phyloP scores from a whole-genome alignment of 148 eudicot species.

The Pharnaceum exiguum region DNA sequence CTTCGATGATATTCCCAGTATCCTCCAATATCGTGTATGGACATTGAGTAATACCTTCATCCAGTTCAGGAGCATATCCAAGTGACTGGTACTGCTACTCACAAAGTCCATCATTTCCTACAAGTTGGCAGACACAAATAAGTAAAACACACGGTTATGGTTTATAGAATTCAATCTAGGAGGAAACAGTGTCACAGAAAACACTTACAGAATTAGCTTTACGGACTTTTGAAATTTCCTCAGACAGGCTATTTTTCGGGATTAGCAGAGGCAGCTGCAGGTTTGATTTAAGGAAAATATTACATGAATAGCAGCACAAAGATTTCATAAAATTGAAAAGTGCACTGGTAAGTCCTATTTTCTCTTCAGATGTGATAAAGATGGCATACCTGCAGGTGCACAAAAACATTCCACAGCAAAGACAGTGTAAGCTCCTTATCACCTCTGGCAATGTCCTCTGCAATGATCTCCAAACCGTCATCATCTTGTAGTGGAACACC shows the following conservation, averaged over 20 bases:
- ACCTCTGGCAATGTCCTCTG: constrained; percentile 72
- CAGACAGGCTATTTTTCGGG: constrained; percentile 41
- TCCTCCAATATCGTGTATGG: not conserved
- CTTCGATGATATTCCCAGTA: not conserved
- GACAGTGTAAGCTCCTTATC: constrained; percentile 85
- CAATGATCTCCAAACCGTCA: constrained; percentile 56
- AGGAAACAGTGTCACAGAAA: not conserved
- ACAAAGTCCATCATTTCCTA: constrained; percentile 50
- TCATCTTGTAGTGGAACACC: constrained; percentile 65
- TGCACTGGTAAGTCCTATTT: not conserved
- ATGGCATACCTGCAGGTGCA: constrained; percentile 73
- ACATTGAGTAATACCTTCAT: constrained; percentile 52
- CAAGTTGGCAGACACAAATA: constrained; percentile 12
- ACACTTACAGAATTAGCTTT: constrained; percentile 51
- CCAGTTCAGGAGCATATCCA: constrained; percentile 87
- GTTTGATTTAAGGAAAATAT: not conserved
- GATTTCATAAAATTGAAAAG: not conserved
- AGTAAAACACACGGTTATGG: constrained; percentile 5
- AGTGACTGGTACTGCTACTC: constrained; percentile 35
- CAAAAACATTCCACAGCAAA: constrained; percentile 87
- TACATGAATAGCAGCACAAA: not conserved
- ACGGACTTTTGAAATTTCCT: constrained; percentile 61
- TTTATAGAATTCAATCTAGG: not conserved
- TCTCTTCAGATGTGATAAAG: not conserved
- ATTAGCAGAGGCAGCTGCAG: constrained; percentile 83